Evolutionary conservation across 2,329 filamentous ascomycete species (phyloP).

Genomic region (Coniochaeta hoffmannii): DNA sequence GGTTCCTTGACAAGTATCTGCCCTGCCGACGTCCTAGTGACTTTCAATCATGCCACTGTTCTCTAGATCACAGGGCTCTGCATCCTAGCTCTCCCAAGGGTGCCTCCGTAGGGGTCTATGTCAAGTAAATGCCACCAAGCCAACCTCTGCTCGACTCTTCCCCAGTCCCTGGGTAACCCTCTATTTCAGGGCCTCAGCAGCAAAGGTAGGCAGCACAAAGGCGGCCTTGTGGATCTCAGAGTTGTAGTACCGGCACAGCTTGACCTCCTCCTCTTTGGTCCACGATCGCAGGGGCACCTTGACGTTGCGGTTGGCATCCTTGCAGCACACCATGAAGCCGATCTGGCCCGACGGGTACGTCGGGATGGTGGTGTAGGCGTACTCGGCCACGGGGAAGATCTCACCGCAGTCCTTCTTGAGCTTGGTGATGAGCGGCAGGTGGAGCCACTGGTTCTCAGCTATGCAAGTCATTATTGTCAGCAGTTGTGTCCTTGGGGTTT

Average conservation of each 20-base stretch:
- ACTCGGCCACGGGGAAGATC: conserved; percentile 96
- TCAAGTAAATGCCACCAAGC: no score
- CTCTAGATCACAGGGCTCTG: not conserved
- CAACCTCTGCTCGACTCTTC: not conserved
- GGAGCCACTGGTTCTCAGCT: conserved; percentile 99
- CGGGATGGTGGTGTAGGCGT: conserved; percentile 98
- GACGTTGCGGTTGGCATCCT: conserved; percentile 79
- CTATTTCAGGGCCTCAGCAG: conserved; percentile 60
- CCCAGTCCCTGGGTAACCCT: not conserved
- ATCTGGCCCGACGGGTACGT: conserved; percentile 99
- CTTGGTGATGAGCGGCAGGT: conserved; percentile 85
- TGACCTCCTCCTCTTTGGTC: conserved; percentile 81
- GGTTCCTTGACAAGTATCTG: not conserved
- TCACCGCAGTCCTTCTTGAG: conserved; percentile 96
- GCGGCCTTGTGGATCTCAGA: conserved; percentile 90
- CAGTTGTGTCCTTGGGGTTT: not conserved
- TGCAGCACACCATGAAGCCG: conserved; percentile 99
- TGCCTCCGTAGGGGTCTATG: not conserved
- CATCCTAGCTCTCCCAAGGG: not conserved
- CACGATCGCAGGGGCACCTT: conserved; percentile 77
- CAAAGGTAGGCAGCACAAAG: conserved; percentile 91
- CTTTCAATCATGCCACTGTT: not conserved
- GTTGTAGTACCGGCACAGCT: conserved; percentile 95
- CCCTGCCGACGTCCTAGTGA: not conserved
- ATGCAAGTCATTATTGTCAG: conserved; percentile 14